These are phyloP conservation scores for Rhizodiscina lignyota DNA, from an alignment of 495 filamentous ascomycete genomes.

Conservation along the genomic window DNA sequence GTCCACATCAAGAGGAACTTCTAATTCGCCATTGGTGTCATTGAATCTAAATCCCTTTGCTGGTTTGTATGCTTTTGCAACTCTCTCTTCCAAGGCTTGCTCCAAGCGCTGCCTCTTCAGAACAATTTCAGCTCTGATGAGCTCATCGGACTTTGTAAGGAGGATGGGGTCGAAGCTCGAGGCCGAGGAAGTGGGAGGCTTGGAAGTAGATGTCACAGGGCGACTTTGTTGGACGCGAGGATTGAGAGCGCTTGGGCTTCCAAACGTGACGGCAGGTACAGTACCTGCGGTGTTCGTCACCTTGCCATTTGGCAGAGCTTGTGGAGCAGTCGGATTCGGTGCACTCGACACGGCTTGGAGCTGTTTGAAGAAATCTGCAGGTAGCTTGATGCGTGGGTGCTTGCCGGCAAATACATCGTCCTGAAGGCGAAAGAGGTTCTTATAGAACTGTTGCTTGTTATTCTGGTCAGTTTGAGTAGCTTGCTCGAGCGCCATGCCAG, in stretches of 20 bases:
- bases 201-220: too few relatives aligned
- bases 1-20: too few relatives aligned
- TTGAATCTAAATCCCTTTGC: constrained; percentile 17
- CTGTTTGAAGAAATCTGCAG: too few relatives aligned
- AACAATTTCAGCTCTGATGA: constrained; percentile 68
- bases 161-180: constrained; percentile 60
- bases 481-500: constrained; percentile 5
- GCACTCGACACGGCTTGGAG: constrained; percentile 3
- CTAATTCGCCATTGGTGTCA: constrained; percentile 53
- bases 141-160: constrained; percentile 66
- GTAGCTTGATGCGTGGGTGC: constrained; percentile 58
- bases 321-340: constrained; percentile 4
- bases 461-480: constrained; percentile 14
- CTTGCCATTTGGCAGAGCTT: constrained; percentile 3
- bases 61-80: constrained; percentile 48
- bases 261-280: too few relatives aligned
- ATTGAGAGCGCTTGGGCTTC: too few relatives aligned
- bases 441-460: too few relatives aligned
- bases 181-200: too few relatives aligned
- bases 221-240: too few relatives aligned
- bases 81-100: constrained; percentile 52
- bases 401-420: constrained; percentile 59
- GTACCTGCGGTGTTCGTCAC: too few relatives aligned
- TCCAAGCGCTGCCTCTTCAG: constrained; percentile 71
- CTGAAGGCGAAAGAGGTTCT: constrained; percentile 58